Evolutionary conservation across 108 stramenopile species (phyloP), one percentile per base, ranked within the genome.

Genomic region (Nitzschia sp.): DNA sequence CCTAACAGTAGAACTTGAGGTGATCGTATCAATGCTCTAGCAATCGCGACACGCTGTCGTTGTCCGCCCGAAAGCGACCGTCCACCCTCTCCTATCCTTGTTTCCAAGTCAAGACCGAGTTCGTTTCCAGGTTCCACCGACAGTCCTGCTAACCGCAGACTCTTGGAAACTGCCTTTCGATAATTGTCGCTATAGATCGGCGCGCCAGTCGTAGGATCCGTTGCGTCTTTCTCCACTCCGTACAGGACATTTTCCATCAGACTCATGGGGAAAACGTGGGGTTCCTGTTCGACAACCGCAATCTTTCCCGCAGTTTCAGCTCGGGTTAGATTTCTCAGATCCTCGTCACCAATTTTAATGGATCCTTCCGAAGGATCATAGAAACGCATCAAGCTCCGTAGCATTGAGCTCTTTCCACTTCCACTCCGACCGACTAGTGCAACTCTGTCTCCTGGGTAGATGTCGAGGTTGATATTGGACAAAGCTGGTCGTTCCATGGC

Each of bases 381-480:
- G 66, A 98, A 96, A 6, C 98, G 85, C 55, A 96, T 77, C 25
- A 98, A 77, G 13, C 94, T 77, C 8, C 86, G 75, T 19, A 96
- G 80, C 70, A 97, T 80, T 24, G 96, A 92, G 19, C 87, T 87
- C 78, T 99, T 99, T 36, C 99, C 98, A 49, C 80, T 87, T 6
- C 98, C 98, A 63, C 85, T 88, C 25, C 87, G 59, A 46, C 98
- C 98, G 23, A 98, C 98, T 55, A 99, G 76, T 1, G 97, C 97
- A 26, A 98, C 90, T 33, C 85, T 87, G 64, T 97, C 92, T 28
- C 96, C 94, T 26, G 91, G 83, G 28, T 90, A 77, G n/a, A 98
- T 77, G 24, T 82, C 64, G 13, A 98, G 75, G 53, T 85, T 74
- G 15, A 97, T 71, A 15, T 66, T 35, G 24, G 60, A 36, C 31